These are phyloP conservation scores for Salmacisia buchloeana DNA, from an alignment of 1,284 basidiomycete species.

Conservation along the genomic window DNA sequence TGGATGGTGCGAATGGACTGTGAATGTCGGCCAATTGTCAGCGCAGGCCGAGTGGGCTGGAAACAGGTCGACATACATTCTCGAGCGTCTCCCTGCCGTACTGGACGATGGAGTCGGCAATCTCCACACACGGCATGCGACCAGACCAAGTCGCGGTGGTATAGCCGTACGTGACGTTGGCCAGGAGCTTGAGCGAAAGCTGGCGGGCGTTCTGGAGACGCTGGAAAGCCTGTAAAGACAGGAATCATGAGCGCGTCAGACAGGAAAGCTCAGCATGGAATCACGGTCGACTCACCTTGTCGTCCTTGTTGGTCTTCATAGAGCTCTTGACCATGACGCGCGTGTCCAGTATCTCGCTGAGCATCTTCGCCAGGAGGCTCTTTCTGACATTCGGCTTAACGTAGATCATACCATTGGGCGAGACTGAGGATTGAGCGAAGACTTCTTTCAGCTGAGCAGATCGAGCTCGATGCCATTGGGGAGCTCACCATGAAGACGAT, in stretches of 20 bases:
- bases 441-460: background rate
- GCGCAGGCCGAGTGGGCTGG: slow-evolving; percentile 54
- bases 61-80: slow-evolving; percentile 58
- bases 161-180: slow-evolving; percentile 69
- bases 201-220: slow-evolving; percentile 44
- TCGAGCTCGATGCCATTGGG: slow-evolving; percentile 56
- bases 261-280: too few species aligned
- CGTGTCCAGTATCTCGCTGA: slow-evolving; percentile 87
- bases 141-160: slow-evolving; percentile 89
- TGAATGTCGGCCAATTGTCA: background rate
- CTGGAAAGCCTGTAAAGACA: slow-evolving; percentile 22
- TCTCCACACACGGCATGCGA: slow-evolving; percentile 95
- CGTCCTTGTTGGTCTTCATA: slow-evolving; percentile 72
- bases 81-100: slow-evolving; percentile 90
- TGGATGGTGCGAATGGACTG: slow-evolving; percentile 77
- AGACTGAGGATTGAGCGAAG: slow-evolving; percentile 17
- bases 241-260: background rate
- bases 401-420: slow-evolving; percentile 87
- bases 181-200: slow-evolving; percentile 43
- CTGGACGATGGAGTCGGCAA: slow-evolving; percentile 96
- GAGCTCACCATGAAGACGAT: slow-evolving; percentile 65
- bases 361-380: slow-evolving; percentile 82
- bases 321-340: slow-evolving; percentile 94
- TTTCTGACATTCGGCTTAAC: slow-evolving; percentile 78
- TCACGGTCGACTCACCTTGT: slow-evolving; percentile 66